Percentiles rank a stretch among this genome's conserved stretches.
These are phyloP conservation scores for Henckelia pumila DNA, from an alignment of 257 asterid genomes.

Conservation along the genomic window DNA sequence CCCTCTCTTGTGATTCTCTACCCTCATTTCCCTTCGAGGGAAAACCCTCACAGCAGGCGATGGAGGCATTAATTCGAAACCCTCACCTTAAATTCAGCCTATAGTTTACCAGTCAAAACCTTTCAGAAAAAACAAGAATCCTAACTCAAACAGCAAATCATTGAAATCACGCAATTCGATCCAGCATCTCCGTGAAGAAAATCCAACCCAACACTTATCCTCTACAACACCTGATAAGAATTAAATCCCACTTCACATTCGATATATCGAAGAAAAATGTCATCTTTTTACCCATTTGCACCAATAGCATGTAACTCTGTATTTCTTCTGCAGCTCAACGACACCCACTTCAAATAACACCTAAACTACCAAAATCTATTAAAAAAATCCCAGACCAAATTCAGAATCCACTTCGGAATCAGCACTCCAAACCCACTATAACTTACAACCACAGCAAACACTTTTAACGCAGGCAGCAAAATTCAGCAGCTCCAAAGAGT, in stretches of 20 bases:
- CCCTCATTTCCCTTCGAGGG: conserved; percentile 70
- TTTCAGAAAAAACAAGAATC: conserved; percentile 17
- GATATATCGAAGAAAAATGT: conserved; percentile 19
- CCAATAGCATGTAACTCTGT: conserved; percentile 12
- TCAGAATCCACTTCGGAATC: conserved; percentile 22
- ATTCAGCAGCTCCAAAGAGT: conserved; percentile 27
- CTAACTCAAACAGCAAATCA: conserved; percentile 30
- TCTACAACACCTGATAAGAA: conserved; percentile 26
- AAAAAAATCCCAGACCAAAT: conserved; percentile 21
- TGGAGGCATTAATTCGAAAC: conserved; percentile 61
- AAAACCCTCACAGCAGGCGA: conserved; percentile 81
- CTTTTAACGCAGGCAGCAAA: conserved; percentile 17
- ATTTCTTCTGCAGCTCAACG: conserved; percentile 15
- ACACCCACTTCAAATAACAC: conserved; percentile 29
- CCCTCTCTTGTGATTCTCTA: conserved; percentile 79
- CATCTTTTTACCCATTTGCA: conserved; percentile 7
- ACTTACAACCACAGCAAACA: conserved; percentile 13
- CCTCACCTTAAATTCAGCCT: conserved; percentile 23
- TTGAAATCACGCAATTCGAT: conserved; percentile 23
- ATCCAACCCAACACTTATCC: conserved; percentile 18
- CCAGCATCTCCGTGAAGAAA: conserved; percentile 7
- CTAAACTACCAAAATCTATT: conserved; percentile 17
- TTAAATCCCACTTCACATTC: conserved; percentile 30
- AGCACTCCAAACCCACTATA: conserved; percentile 26
- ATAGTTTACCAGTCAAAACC: conserved; percentile 32